Conservation (phyloP, 805 yeast genomes). For the Hagleromyces aurorensis region DNA sequence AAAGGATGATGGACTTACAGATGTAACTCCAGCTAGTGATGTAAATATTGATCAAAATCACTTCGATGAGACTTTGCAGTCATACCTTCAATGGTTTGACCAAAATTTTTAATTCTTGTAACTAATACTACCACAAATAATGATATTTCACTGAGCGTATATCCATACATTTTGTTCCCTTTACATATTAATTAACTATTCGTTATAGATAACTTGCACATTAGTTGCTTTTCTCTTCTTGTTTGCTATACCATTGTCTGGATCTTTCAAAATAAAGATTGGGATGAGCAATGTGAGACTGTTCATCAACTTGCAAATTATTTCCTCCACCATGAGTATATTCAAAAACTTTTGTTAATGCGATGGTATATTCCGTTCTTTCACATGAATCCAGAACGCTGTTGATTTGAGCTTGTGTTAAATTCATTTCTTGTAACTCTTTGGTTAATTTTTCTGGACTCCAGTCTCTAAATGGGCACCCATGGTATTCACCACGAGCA, state of each 20-base stretch:
- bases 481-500: conserved; percentile 63
- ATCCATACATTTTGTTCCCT: no score
- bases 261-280: conserved; percentile 80
- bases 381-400: conserved; percentile 61
- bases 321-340: conserved; percentile 36
- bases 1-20: background rate
- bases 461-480: conserved; percentile 86
- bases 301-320: conserved; percentile 39
- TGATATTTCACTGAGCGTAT: background rate
- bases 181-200: no score
- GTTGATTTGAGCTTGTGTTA: conserved; percentile 39
- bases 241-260: conserved; percentile 42
- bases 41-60: conserved; percentile 5
- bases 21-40: conserved; percentile 4
- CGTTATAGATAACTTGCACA: no score
- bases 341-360: conserved; percentile 87
- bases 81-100: conserved; percentile 48
- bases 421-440: conserved; percentile 49
- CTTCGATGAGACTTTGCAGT: conserved; percentile 30
- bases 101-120: conserved; percentile 23
- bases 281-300: conserved; percentile 71
- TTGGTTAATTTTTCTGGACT: conserved; percentile 51
- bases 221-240: no score
- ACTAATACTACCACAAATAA: background rate
- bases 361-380: conserved; percentile 67